These are phyloP conservation scores for Tuber indicum DNA, from an alignment of 495 filamentous ascomycete genomes.

Conservation along the genomic window DNA sequence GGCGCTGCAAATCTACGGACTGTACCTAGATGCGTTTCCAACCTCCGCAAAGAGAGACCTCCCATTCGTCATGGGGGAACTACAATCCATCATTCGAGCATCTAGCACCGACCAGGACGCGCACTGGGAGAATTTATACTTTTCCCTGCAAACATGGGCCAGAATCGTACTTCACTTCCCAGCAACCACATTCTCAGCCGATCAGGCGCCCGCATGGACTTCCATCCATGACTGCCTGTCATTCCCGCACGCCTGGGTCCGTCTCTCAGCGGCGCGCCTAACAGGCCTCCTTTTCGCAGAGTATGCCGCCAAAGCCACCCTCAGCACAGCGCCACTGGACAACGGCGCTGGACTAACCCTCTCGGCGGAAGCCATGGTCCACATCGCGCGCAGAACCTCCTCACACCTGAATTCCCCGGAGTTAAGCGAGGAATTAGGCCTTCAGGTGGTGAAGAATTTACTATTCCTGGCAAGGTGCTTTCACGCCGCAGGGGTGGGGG, in stretches of 20 bases:
- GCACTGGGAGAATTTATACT: constrained; percentile 76
- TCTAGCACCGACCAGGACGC: constrained; percentile 46
- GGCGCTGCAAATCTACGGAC: constrained; percentile 69
- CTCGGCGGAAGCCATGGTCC: constrained; percentile 57
- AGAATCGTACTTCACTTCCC: constrained; percentile 65
- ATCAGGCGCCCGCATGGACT: constrained; percentile 57
- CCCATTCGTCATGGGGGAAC: constrained; percentile 38
- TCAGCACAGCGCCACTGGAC: constrained; percentile 55
- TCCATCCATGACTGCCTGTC: constrained; percentile 59
- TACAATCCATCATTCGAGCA: constrained; percentile 50
- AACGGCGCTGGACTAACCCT: constrained; percentile 61
- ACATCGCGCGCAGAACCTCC: constrained; percentile 58
- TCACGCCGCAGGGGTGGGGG: constrained; percentile 50
- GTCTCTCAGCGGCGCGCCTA: constrained; percentile 68
- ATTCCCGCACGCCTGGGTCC: constrained; percentile 68
- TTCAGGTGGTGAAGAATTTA: constrained; percentile 67
- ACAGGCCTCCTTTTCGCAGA: constrained; percentile 70
- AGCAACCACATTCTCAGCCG: constrained; percentile 53
- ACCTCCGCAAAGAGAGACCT: constrained; percentile 42
- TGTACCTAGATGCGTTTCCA: constrained; percentile 69
- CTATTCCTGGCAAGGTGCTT: constrained; percentile 67
- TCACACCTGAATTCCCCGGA: constrained; percentile 60
- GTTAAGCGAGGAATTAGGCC: constrained; percentile 60
- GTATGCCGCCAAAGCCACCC: constrained; percentile 58
- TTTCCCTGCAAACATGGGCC: constrained; percentile 59